Evolutionary conservation across 2,329 filamentous ascomycete genomes (phyloP).

Genomic region (Nigrograna mackinnonii): DNA sequence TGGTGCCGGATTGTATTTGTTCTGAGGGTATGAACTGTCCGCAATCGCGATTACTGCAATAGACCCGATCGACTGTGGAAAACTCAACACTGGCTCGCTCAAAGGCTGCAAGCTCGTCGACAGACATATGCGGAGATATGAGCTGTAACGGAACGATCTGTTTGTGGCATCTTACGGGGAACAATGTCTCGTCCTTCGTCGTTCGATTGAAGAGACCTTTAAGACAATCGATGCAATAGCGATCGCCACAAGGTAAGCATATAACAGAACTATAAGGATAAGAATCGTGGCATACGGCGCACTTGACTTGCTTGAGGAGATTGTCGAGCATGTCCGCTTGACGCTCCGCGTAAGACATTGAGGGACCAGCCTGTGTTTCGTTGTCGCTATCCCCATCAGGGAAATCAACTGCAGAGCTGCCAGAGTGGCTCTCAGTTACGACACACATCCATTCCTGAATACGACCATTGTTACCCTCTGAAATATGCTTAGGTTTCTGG

Average conservation of each 20-base stretch:
- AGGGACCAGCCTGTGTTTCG: conserved; percentile 17
- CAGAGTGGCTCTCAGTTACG: conserved; percentile 2
- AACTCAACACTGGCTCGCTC: conserved; percentile 11
- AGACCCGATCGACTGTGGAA: conserved; percentile 7
- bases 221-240: conserved; percentile 20
- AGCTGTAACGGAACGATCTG: conserved; percentile 36
- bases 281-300: conserved; percentile 12
- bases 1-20: conserved; percentile 7
- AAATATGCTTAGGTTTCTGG: conserved; percentile 14
- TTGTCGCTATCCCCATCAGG: conserved; percentile 6
- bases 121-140: conserved; percentile 51
- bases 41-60: conserved; percentile 19
- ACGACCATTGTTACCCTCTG: not conserved
- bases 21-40: conserved; percentile 13
- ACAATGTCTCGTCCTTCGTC: conserved; percentile 15
- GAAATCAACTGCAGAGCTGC: conserved; percentile 7
- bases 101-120: conserved; percentile 11
- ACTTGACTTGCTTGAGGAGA: conserved; percentile 11
- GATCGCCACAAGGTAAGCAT: conserved; percentile 10
- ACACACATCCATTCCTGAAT: conserved; percentile 6
- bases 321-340: conserved; percentile 14
- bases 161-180: conserved; percentile 16
- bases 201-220: conserved; percentile 18
- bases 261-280: conserved; percentile 6
- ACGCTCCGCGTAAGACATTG: conserved; percentile 12